Percentiles rank a stretch among this genome's conserved stretches.
Conservation (phyloP, 1,139 yeast species). For the Saccharomyces uvarum region DNA sequence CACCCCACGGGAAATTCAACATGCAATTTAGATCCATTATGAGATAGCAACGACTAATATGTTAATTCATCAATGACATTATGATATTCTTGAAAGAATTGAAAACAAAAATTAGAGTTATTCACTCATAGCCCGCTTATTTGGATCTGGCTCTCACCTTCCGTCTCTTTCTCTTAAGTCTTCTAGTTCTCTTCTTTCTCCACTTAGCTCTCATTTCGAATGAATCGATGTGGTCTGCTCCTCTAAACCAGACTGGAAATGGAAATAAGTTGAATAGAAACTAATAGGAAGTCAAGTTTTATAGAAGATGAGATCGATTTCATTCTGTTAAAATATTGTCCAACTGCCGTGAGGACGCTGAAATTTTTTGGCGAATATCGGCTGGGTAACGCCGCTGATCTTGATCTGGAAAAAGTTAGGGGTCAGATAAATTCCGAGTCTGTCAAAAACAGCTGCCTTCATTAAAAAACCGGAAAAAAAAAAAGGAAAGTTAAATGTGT, state of each 20-base stretch:
- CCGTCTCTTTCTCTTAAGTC: conserved; percentile 99
- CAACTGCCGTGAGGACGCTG: background rate
- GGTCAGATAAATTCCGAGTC: background rate
- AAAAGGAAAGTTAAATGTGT: background rate
- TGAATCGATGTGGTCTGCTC: conserved; percentile 18
- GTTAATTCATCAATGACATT: conserved; percentile 1
- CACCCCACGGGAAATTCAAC: background rate
- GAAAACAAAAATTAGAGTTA: background rate
- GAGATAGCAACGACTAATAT: background rate
- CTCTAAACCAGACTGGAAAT: conserved; percentile 7
- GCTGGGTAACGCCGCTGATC: background rate
- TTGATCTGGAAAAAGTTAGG: background rate
- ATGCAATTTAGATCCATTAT: background rate
- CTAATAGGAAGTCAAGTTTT: background rate
- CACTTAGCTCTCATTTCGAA: conserved; percentile 78
- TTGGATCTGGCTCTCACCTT: conserved; percentile 99
- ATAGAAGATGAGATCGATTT: background rate
- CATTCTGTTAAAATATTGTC: background rate
- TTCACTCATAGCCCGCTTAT: conserved; percentile 23
- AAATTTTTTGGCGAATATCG: background rate
- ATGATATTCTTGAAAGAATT: background rate
- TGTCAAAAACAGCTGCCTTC: background rate
- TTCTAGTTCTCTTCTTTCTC: conserved; percentile 99
- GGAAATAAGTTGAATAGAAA: conserved; percentile 8
- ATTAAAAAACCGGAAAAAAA: background rate